Conservation (phyloP, 164 flowering plant genomes). For the Protea cynaroides region DNA sequence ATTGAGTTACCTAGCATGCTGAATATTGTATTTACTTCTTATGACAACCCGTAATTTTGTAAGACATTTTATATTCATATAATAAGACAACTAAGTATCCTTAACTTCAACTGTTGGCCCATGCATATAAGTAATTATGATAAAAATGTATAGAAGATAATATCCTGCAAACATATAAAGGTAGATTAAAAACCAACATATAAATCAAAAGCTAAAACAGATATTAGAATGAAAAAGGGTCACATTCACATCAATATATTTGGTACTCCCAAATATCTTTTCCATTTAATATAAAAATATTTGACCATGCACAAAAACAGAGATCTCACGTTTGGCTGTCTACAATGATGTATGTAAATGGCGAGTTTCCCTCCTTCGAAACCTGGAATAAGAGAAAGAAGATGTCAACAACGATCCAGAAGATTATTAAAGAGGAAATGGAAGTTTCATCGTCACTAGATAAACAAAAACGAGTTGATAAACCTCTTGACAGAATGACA, state of each 20-base stretch:
- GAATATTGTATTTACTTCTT: too few species aligned
- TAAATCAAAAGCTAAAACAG: neutral
- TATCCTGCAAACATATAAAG: neutral
- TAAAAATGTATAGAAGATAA: too few species aligned
- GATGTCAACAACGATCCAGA: slow-evolving; percentile 1
- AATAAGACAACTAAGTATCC: too few species aligned
- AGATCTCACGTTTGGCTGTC: slow-evolving; percentile 72
- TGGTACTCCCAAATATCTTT: neutral
- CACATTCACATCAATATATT: neutral
- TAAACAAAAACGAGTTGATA: neutral
- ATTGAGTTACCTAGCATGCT: too few species aligned
- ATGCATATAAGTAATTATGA: too few species aligned
- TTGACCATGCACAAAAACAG: slow-evolving; percentile 7
- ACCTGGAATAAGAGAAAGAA: slow-evolving; percentile 44
- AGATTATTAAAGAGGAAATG: slow-evolving; percentile 3
- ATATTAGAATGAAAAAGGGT: neutral
- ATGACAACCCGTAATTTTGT: too few species aligned
- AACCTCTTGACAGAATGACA: neutral
- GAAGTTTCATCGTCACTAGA: neutral
- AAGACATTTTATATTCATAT: too few species aligned
- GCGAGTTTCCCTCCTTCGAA: slow-evolving; percentile 73
- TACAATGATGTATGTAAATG: slow-evolving; percentile 79
- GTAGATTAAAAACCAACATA: neutral
- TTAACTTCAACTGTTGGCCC: too few species aligned
- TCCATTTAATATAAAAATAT: neutral